Percentiles rank a stretch among this genome's conserved stretches.
Evolutionary conservation across 2,329 filamentous ascomycete species (phyloP).

Genomic region (Fusarium sp.): DNA sequence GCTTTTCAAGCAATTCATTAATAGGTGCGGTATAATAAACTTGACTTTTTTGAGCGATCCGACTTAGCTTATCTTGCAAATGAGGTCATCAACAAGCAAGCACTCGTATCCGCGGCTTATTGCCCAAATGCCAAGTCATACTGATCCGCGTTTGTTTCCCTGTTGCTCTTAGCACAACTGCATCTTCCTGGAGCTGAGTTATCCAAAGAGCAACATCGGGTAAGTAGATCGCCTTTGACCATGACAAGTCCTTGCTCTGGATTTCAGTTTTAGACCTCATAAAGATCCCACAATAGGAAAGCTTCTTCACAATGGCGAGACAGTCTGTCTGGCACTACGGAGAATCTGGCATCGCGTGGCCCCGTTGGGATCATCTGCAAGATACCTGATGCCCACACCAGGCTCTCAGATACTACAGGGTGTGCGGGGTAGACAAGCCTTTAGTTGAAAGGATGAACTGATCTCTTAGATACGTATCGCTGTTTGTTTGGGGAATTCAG

Average conservation of each 20-base stretch:
- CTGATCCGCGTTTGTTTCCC: neutral
- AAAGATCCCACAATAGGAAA: constrained; percentile 13
- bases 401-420: constrained; percentile 8
- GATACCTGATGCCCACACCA: constrained; percentile 29
- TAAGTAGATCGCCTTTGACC: neutral
- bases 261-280: neutral
- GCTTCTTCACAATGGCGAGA: constrained; percentile 32
- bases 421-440: constrained; percentile 31
- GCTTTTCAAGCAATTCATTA: no score
- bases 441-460: constrained; percentile 13
- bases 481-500: constrained; percentile 15
- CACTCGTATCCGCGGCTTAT: neutral
- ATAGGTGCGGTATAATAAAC: neutral
- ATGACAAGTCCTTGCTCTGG: neutral
- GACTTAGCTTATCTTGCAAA: neutral
- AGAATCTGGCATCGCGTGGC: constrained; percentile 19
- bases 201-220: neutral
- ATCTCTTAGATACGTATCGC: constrained; percentile 14
- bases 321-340: constrained; percentile 16
- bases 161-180: neutral
- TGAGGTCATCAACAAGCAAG: neutral
- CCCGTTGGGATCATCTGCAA: constrained; percentile 28
- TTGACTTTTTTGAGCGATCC: neutral
- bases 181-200: neutral
- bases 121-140: neutral